Evolutionary conservation across 2,329 filamentous ascomycete species (phyloP).

Genomic region (Trichophyton benhamiae): DNA sequence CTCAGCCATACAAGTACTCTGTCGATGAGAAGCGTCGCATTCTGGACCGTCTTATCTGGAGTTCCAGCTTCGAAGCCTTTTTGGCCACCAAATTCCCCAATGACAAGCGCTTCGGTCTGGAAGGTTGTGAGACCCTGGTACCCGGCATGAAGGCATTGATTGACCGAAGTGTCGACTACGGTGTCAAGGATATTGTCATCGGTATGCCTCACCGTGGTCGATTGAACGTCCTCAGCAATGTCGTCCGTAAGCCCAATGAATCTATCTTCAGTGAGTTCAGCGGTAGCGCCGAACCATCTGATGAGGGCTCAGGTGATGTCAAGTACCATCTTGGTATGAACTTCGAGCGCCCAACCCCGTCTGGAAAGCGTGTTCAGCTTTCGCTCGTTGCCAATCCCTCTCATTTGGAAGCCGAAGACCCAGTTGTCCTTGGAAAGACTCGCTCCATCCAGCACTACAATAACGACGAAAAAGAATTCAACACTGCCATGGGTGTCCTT

Average conservation of each 20-base stretch:
- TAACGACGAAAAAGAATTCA: slow-evolving; percentile 80
- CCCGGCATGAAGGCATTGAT: slow-evolving; percentile 99
- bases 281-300: slow-evolving; percentile 71
- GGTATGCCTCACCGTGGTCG: slow-evolving; percentile 98
- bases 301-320: slow-evolving; percentile 95
- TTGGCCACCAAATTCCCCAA: slow-evolving; percentile 96
- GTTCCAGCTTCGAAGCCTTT: slow-evolving; percentile 93
- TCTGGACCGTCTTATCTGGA: slow-evolving; percentile 95
- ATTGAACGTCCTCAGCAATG: slow-evolving; percentile 95
- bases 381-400: slow-evolving; percentile 97
- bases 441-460: slow-evolving; percentile 98
- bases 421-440: slow-evolving; percentile 93
- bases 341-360: slow-evolving; percentile 95
- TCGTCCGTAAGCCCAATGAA: slow-evolving; percentile 97
- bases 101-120: slow-evolving; percentile 97
- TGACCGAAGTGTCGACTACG: slow-evolving; percentile 94
- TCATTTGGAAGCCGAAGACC: slow-evolving; percentile 94
- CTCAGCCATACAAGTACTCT: slow-evolving; percentile 90
- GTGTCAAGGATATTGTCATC: slow-evolving; percentile 97
- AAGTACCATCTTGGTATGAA: slow-evolving; percentile 99
- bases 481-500: slow-evolving; percentile 85
- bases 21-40: slow-evolving; percentile 97
- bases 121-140: slow-evolving; percentile 92
- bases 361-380: slow-evolving; percentile 97
- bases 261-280: slow-evolving; percentile 99